phyloP scores from a whole-genome alignment of 495 filamentous ascomycete genomes.

The Thermothielavioides terrestris region DNA sequence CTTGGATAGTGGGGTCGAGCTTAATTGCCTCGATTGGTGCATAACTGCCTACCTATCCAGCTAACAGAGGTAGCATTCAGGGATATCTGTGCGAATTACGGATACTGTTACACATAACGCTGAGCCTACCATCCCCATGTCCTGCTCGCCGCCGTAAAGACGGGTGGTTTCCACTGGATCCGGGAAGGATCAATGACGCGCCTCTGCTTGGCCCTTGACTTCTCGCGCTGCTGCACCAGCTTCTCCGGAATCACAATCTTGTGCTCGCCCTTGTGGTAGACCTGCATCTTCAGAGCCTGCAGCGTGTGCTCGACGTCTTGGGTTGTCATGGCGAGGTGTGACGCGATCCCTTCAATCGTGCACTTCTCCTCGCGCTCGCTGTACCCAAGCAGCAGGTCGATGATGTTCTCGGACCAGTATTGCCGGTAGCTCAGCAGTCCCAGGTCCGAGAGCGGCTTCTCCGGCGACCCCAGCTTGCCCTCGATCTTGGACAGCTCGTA shows the following conservation, averaged over 20 bases:
- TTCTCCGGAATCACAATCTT: constrained; percentile 78
- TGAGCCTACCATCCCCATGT: constrained; percentile 89
- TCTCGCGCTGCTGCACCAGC: constrained; percentile 61
- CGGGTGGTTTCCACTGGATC: constrained; percentile 91
- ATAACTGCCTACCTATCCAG: not conserved
- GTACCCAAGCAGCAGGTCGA: constrained; percentile 66
- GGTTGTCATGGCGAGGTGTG: constrained; percentile 82
- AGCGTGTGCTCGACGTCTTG: constrained; percentile 90
- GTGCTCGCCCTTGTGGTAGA: constrained; percentile 89
- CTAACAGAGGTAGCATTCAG: too few species aligned
- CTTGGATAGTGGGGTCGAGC: constrained; percentile 4
- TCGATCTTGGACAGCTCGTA: constrained; percentile 96
- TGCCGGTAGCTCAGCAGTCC: constrained; percentile 87
- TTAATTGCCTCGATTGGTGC: constrained; percentile 17
- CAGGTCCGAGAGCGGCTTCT: constrained; percentile 92
- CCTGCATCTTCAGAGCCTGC: constrained; percentile 86
- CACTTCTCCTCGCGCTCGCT: constrained; percentile 54
- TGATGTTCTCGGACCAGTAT: constrained; percentile 92
- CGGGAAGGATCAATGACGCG: constrained; percentile 64
- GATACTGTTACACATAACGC: too few species aligned
- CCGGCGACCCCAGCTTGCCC: constrained; percentile 85
- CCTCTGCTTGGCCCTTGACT: constrained; percentile 60
- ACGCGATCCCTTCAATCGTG: constrained; percentile 73
- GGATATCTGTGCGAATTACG: too few species aligned
- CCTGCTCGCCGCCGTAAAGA: constrained; percentile 77